Evolutionary conservation across 148 eudicot genomes (phyloP).

Genomic region (Arctostaphylos glauca): DNA sequence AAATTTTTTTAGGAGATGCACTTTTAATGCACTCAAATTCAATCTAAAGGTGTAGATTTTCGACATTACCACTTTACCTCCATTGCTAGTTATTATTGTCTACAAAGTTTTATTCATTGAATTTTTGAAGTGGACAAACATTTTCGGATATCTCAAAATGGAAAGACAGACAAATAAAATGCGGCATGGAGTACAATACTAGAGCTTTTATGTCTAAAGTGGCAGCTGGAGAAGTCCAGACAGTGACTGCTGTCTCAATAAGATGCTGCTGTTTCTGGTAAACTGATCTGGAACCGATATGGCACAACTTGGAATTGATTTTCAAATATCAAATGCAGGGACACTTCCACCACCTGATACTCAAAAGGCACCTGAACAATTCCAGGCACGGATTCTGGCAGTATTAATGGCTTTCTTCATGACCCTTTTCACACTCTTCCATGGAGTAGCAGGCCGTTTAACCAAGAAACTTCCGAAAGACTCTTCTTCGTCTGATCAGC

Average conservation of each 20-base stretch:
- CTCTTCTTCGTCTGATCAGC: constrained; percentile 30
- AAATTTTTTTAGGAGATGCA: neutral
- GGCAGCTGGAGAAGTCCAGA: constrained; percentile 1
- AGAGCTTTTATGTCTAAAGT: neutral
- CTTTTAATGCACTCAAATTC: neutral
- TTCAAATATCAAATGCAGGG: constrained; percentile 41
- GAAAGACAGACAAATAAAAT: neutral
- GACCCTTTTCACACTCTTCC: constrained; percentile 49
- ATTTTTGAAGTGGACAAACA: neutral
- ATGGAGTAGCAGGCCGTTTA: constrained; percentile 35
- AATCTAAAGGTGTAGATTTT: neutral
- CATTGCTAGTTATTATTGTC: neutral
- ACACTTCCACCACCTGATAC: constrained; percentile 31
- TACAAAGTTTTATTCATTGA: neutral
- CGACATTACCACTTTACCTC: neutral
- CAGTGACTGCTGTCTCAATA: neutral
- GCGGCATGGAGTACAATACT: neutral
- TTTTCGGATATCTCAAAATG: neutral
- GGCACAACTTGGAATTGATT: constrained; percentile 4
- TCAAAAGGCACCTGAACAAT: constrained; percentile 47
- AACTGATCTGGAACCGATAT: neutral
- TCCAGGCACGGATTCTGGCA: constrained; percentile 44
- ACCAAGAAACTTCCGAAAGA: constrained; percentile 49
- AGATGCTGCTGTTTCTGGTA: neutral
- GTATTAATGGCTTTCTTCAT: constrained; percentile 58